Conservation (phyloP, 208 protist genomes). For the Crithidia bombi region DNA sequence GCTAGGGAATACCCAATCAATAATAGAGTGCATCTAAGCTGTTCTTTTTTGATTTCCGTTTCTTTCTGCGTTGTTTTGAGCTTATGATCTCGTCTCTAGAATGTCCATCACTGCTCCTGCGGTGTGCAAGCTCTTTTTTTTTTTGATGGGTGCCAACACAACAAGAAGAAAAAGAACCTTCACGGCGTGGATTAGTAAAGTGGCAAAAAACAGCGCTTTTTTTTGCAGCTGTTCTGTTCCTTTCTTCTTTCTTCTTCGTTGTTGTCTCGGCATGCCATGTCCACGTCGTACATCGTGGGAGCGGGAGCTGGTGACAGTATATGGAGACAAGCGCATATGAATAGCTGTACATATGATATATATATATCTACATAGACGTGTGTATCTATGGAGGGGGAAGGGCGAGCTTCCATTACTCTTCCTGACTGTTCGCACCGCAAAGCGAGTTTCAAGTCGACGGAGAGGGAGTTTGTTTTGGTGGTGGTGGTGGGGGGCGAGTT, state of each 20-base stretch:
- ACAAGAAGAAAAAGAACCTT: too few species aligned
- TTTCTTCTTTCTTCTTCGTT: not conserved
- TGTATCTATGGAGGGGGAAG: not conserved
- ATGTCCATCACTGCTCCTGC: not conserved
- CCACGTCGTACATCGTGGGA: too few species aligned
- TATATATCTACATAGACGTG: not conserved
- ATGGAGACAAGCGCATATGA: too few species aligned
- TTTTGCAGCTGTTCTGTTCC: not conserved
- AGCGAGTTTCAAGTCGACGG: not conserved
- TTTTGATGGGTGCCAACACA: too few species aligned
- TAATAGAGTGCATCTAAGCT: slow-evolving; percentile 7
- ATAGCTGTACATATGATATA: too few species aligned
- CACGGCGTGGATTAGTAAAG: too few species aligned
- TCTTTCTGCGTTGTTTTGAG: not conserved
- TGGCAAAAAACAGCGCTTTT: too few species aligned
- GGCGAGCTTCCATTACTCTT: not conserved
- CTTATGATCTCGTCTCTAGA: not conserved
- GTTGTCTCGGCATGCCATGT: too few species aligned
- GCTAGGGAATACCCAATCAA: slow-evolving; percentile 12
- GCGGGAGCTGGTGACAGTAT: too few species aligned
- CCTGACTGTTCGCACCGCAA: slow-evolving; percentile 6
- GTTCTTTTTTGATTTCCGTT: not conserved
- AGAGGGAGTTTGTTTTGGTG: not conserved
- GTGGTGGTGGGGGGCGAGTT: not conserved
- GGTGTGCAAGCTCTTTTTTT: too few species aligned